Percentiles rank a stretch among this genome's conserved stretches.
Conservation (phyloP, 495 filamentous ascomycete genomes). For the Neurospora sp. region DNA sequence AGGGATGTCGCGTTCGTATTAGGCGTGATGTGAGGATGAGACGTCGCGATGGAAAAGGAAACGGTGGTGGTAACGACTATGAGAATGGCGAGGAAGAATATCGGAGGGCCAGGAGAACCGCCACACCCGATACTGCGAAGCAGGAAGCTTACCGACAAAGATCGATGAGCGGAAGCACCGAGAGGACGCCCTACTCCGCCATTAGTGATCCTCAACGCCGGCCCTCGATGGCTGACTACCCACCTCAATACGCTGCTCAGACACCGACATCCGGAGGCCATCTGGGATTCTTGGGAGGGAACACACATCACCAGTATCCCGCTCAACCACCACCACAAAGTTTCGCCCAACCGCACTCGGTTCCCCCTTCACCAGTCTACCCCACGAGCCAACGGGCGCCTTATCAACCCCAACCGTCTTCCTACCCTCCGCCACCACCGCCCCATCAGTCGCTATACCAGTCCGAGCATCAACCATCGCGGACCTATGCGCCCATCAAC, state of each 20-base stretch:
- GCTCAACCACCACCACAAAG: constrained; percentile 31
- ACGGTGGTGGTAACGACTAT: constrained; percentile 47
- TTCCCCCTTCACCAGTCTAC: constrained; percentile 34
- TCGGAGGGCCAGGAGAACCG: constrained; percentile 45
- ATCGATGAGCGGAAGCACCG: constrained; percentile 64
- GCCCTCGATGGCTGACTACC: constrained; percentile 45
- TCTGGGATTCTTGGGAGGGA: constrained; percentile 24
- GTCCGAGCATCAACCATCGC: constrained; percentile 18
- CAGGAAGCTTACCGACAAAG: constrained; percentile 55
- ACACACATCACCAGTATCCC: constrained; percentile 21
- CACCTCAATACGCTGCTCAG: constrained; percentile 30
- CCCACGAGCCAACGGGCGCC: constrained; percentile 17
- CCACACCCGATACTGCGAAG: constrained; percentile 48
- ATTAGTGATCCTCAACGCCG: constrained; percentile 38
- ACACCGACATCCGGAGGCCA: constrained; percentile 26
- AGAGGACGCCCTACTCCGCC: constrained; percentile 34
- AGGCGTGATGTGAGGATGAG: constrained; percentile 96
- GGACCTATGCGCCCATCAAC: constrained; percentile 19
- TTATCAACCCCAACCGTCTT: constrained; percentile 16
- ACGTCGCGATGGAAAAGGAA: constrained; percentile 62
- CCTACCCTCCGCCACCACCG: constrained; percentile 32
- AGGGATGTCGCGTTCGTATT: constrained; percentile 94
- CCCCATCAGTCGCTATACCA: constrained; percentile 28
- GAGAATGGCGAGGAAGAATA: constrained; percentile 60
- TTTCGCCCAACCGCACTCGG: constrained; percentile 36